Evolutionary conservation across 306 rosid genomes (phyloP), one percentile per base, ranked within the genome.

Genomic region (Senna tora): DNA sequence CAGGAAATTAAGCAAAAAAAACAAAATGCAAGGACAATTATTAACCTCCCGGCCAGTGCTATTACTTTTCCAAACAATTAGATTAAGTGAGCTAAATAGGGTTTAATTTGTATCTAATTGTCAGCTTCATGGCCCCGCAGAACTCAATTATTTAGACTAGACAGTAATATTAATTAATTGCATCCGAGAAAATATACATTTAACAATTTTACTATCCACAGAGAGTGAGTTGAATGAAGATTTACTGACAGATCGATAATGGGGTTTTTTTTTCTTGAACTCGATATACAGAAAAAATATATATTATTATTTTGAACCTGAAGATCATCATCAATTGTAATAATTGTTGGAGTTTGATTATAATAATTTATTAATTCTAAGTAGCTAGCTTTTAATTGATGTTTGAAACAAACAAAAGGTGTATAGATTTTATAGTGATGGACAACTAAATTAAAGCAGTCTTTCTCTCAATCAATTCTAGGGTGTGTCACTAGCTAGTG

Each of bases 71-170:
- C 38, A 46, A 30, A 28, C 28, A n/a, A n/a, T n/a, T n/a, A n/a
- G n/a, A n/a, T n/a, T n/a, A n/a, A 28, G 59, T 8, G 6, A 46
- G 43, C 12, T 17, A 38, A 47, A 47, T 4, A 14, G 3, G 42
- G 56, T 15, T 65, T 10, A 2, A 13, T 25, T n/a, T 51, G 17
- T 7, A 33, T 30, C 6, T 67, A 54, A 34, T 49, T 16, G 33
- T 50, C 12, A 25, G 47, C 43, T 30, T 20, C 15, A 65, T 7
- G 41, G 28, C 56, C 42, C 19, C 13, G 55, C 34, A 5, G 12
- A 7, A 50, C 49, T 30, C 46, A 67, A 67, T 67, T 67, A 16
- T 30, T 66, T 28, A 65, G 38, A 20, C 13, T 65, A 64, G 52
- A 64, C 36, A 42, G 53, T 52, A 5, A 63, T 63, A 38, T 41